Evolutionary conservation across 2,329 filamentous ascomycete genomes (phyloP).

Genomic region (Fusarium coicis): DNA sequence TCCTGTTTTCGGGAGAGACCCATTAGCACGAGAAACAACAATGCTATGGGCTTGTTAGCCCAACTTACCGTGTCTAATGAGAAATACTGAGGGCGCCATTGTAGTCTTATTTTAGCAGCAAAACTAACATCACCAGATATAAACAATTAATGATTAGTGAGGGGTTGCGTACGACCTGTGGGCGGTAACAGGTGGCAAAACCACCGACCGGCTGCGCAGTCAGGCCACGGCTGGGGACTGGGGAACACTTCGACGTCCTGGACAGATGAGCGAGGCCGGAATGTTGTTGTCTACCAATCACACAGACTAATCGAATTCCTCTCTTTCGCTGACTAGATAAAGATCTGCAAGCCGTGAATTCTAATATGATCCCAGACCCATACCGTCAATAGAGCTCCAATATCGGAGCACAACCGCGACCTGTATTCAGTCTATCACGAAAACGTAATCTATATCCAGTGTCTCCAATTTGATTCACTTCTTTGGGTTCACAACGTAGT

Average conservation of each 20-base stretch:
- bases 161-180: not conserved
- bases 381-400: not conserved
- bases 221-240: not conserved
- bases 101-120: fast-evolving
- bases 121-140: fast-evolving
- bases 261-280: no score
- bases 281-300: no score
- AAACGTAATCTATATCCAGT: fast-evolving
- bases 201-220: not conserved
- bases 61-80: not conserved
- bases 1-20: not conserved
- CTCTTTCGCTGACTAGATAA: no score
- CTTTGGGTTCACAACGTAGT: fast-evolving
- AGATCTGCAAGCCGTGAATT: no score
- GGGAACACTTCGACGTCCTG: no score
- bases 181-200: not conserved
- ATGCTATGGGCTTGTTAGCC: fast-evolving
- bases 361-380: not conserved
- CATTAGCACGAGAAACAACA: not conserved
- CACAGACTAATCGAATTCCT: no score
- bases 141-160: not conserved
- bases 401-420: no score
- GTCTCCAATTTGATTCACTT: fast-evolving
- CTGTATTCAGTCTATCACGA: not conserved
- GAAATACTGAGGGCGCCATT: not conserved